Percentiles rank a stretch among this genome's conserved stretches.
Conservation (phyloP, 768 basidiomycete genomes). For the Heimioporus sp. region DNA sequence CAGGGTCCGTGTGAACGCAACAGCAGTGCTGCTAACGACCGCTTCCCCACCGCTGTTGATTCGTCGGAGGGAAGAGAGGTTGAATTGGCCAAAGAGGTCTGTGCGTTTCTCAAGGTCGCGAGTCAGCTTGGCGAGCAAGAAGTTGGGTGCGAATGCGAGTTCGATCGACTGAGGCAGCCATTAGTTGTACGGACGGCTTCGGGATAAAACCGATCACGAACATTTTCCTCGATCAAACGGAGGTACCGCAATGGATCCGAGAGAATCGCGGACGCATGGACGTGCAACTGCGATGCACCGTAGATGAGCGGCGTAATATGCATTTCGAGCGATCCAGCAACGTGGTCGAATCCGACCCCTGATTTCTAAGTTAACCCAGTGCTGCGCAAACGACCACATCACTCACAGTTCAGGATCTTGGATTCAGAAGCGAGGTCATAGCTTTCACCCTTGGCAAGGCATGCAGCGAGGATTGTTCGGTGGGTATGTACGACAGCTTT, state of each 20-base stretch:
- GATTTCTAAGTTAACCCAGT: neutral
- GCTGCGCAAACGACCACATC: slow-evolving; percentile 1
- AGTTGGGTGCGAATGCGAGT: slow-evolving; percentile 38
- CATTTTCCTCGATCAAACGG: slow-evolving; percentile 37
- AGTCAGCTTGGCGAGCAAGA: no score
- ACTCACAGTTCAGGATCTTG: slow-evolving; percentile 40
- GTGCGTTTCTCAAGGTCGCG: slow-evolving; percentile 30
- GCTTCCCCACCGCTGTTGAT: slow-evolving; percentile 43
- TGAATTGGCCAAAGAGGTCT: slow-evolving; percentile 23
- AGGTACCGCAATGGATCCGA: no score
- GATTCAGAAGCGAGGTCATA: slow-evolving; percentile 35
- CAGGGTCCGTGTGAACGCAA: slow-evolving; percentile 33
- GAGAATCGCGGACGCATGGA: slow-evolving; percentile 23
- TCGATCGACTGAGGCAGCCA: slow-evolving; percentile 22
- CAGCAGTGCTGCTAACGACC: slow-evolving; percentile 35
- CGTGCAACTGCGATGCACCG: slow-evolving; percentile 25
- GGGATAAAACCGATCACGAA: slow-evolving; percentile 15
- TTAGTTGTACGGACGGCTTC: slow-evolving; percentile 5
- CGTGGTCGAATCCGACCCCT: slow-evolving; percentile 47
- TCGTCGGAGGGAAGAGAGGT: slow-evolving; percentile 33
- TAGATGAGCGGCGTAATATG: slow-evolving; percentile 37
- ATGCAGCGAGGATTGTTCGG: slow-evolving; percentile 35
- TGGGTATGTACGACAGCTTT: slow-evolving; percentile 42
- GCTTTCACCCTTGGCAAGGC: slow-evolving; percentile 32
- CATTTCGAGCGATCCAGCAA: slow-evolving; percentile 43